Evolutionary conservation across 2,329 filamentous ascomycete species (phyloP).

Genomic region (Xylariaceae sp.): DNA sequence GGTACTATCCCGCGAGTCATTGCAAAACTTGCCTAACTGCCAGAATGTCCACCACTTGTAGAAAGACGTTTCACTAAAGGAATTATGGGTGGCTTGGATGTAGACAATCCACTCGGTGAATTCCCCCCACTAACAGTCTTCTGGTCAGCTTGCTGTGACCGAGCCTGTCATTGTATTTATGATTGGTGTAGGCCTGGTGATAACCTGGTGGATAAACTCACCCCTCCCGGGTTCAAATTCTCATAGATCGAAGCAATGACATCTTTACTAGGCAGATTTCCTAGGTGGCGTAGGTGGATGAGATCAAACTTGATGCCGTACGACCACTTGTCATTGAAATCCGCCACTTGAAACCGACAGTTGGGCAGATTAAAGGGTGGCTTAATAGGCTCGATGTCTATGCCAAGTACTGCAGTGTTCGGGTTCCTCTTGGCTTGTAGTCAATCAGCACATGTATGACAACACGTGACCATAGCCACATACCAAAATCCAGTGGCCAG

Average conservation of each 20-base stretch:
- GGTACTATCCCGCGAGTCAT: not conserved
- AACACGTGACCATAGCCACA: not conserved
- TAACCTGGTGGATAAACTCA: constrained; percentile 25
- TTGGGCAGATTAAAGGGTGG: constrained; percentile 35
- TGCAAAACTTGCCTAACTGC: constrained; percentile 21
- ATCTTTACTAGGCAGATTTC: constrained; percentile 29
- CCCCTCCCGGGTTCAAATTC: constrained; percentile 41
- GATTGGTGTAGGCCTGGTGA: not conserved
- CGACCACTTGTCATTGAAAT: constrained; percentile 37
- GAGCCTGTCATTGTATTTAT: constrained; percentile 33
- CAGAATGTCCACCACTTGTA: constrained; percentile 40
- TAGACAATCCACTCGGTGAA: constrained; percentile 44
- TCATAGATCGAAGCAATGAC: constrained; percentile 39
- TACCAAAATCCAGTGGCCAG: constrained; percentile 37
- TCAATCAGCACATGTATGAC: not conserved
- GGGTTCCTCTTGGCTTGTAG: constrained; percentile 31
- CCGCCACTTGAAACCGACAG: constrained; percentile 37
- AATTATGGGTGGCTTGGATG: constrained; percentile 41
- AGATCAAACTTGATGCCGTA: constrained; percentile 37
- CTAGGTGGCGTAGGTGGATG: constrained; percentile 41
- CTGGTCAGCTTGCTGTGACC: not conserved
- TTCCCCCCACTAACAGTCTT: constrained; percentile 40
- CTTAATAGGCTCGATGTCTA: constrained; percentile 39
- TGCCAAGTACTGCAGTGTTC: constrained; percentile 34
- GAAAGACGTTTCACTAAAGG: constrained; percentile 39